Percentiles rank a stretch among this genome's conserved stretches.
Evolutionary conservation across 768 basidiomycete genomes (phyloP).

Genomic region (Serendipita sp.): DNA sequence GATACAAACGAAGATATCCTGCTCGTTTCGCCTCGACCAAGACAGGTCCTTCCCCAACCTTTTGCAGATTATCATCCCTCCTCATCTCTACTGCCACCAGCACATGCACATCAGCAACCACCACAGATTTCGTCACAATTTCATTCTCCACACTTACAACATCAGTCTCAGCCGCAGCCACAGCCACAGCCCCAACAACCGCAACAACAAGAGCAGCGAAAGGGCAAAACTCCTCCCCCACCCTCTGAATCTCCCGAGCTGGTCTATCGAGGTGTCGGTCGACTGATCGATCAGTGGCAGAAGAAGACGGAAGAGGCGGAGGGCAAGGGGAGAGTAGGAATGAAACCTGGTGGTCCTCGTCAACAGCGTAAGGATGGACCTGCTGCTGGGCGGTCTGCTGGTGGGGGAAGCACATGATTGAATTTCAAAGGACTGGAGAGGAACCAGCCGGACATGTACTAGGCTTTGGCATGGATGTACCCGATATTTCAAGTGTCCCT

Average conservation of each 20-base stretch:
- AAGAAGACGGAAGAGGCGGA: conserved; percentile 54
- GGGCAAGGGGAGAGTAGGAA: conserved; percentile 5
- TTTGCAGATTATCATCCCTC: neutral
- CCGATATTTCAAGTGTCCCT: no score
- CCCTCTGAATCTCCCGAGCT: conserved; percentile 52
- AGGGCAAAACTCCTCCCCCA: neutral
- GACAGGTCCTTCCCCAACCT: neutral
- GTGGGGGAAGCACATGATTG: no score
- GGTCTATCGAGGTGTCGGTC: conserved; percentile 70
- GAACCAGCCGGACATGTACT: no score
- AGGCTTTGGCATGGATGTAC: no score
- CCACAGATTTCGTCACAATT: no score
- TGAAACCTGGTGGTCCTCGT: neutral
- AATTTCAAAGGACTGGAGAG: no score
- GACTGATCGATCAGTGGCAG: conserved; percentile 80
- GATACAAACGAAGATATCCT: conserved; percentile 5
- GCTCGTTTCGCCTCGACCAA: conserved; percentile 1
- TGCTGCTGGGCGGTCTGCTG: no score
- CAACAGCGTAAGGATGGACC: neutral
- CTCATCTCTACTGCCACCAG: no score
- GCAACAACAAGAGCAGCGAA: neutral
- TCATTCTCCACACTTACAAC: conserved; percentile 1
- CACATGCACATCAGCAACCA: no score
- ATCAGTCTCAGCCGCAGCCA: neutral
- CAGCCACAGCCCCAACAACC: neutral